Evolutionary conservation across 2,329 filamentous ascomycete species (phyloP), one percentile per base, ranked within the genome.

Genomic region (Rhytidhysteron rufulum): DNA sequence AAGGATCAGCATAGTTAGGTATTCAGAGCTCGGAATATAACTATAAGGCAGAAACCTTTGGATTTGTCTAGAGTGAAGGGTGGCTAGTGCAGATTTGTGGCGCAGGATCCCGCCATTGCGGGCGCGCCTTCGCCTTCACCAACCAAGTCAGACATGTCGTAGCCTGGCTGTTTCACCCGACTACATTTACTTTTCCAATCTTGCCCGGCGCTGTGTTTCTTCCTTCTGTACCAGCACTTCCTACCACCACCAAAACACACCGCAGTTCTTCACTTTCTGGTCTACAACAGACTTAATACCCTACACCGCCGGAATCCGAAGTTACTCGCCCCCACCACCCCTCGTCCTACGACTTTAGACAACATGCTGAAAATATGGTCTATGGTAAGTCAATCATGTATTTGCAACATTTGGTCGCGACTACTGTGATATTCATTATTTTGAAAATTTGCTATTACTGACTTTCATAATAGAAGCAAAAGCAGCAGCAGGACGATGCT

Each of bases 321-420:
- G 27, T 30, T 8, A 30, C 8, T 30, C 27, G 4, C 27, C 27
- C 27, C 27, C 27, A 30, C 27, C 27, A 30, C 8, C 8, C 27
- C 27, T n/a, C 27, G 5, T n/a, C 27, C 27, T 30, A 13, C 16
- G 27, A 16, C 10, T 15, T 33, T 10, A 32, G 24, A 2, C 66
- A 90, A 74, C 63, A 97, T 97, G 93, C 79, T 96, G 77, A 97
- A 97, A 75, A 96, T 97, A 76, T 97, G 91, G 93, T 95, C 89
- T 59, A 95, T 97, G 91, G 89, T 94, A 75, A 37, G 77, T 59
- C n/a, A n/a, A n/a, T n/a, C 24, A 11, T 32, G 22, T 11, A 24
- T 17, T 17, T 20, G 16, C 30, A 27, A 15, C 25, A 18, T n/a
- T 32, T 30, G 10, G 18, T 24, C 15, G 24, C 17, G 29, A 27